Conservation (phyloP, 495 filamentous ascomycete species). For the Daldinia bambusicola region DNA sequence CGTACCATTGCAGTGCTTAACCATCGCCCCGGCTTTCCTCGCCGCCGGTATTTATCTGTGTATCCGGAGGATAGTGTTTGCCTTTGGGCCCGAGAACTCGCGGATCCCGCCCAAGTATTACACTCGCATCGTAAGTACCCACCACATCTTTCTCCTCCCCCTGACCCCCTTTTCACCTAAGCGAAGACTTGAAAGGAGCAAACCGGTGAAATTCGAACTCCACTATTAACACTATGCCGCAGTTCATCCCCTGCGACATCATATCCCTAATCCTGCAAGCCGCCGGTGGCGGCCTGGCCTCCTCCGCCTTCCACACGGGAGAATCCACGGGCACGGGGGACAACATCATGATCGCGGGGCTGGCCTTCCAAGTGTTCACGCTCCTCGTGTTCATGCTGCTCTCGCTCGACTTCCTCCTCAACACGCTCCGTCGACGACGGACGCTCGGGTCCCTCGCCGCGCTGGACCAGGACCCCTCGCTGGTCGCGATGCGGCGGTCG, state of each 20-base stretch:
- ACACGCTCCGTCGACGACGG: conserved; percentile 37
- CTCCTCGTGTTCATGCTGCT: conserved; percentile 60
- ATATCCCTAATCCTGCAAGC: conserved; percentile 72
- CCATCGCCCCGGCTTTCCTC: conserved; percentile 72
- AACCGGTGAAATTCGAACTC: not conserved
- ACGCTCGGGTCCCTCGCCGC: not conserved
- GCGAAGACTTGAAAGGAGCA: not conserved
- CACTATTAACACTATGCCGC: not conserved
- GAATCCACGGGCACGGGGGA: conserved; percentile 56
- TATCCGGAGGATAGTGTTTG: conserved; percentile 65
- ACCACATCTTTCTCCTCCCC: no score
- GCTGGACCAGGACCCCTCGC: conserved; percentile 20
- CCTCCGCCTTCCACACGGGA: conserved; percentile 55
- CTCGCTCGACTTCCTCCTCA: conserved; percentile 55
- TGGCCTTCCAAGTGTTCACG: conserved; percentile 66
- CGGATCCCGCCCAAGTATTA: conserved; percentile 65
- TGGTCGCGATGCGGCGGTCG: conserved; percentile 38
- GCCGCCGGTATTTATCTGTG: conserved; percentile 73
- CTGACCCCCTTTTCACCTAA: conserved; percentile 40
- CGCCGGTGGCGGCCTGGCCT: conserved; percentile 68
- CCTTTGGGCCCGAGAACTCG: conserved; percentile 70
- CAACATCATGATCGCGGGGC: conserved; percentile 73
- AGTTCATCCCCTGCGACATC: conserved; percentile 71
- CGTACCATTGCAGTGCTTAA: conserved; percentile 54
- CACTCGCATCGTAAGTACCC: conserved; percentile 59